A percentile compares a stretch with the other conserved stretches of the same genome.
Evolutionary conservation across 1,139 yeast species (phyloP).

Genomic region (Taphrina sp.): DNA sequence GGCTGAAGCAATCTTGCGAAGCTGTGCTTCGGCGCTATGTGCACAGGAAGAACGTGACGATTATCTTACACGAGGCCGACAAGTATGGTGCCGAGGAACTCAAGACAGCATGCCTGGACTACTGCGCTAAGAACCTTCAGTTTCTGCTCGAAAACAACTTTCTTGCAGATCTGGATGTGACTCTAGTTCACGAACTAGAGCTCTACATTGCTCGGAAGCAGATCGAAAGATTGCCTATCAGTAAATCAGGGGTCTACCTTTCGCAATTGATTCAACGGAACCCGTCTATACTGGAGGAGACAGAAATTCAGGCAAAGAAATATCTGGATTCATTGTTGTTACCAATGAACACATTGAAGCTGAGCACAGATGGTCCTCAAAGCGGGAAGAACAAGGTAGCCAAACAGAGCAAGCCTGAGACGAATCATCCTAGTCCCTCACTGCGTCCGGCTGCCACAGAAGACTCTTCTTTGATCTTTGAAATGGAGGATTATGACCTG

Average conservation of each 20-base stretch:
- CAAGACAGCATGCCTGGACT: conserved; percentile 64
- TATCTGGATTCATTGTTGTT: conserved; percentile 9
- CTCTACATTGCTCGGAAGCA: conserved; percentile 40
- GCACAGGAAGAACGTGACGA: conserved; percentile 40
- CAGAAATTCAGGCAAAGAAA: conserved; percentile 29
- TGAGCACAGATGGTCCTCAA: not conserved
- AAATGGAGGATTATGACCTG: conserved; percentile 38
- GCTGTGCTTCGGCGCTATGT: conserved; percentile 57
- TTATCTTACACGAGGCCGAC: conserved; percentile 57
- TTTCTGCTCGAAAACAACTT: conserved; percentile 56
- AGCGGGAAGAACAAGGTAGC: not conserved
- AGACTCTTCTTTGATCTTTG: conserved; percentile 36
- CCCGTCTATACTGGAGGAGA: conserved; percentile 23
- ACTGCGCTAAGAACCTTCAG: conserved; percentile 64
- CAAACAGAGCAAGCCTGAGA: not conserved
- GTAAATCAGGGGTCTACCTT: conserved; percentile 36
- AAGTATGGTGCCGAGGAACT: conserved; percentile 56
- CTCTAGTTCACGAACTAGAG: conserved; percentile 44
- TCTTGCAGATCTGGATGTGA: conserved; percentile 41
- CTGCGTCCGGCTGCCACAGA: not conserved
- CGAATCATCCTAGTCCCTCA: not conserved
- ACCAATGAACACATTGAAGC: not conserved
- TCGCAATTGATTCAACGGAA: conserved; percentile 34
- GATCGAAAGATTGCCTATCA: conserved; percentile 36
- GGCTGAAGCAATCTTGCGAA: conserved; percentile 62